These are phyloP conservation scores for Ocimum tenuiflorum DNA, from an alignment of 257 asterid species.

Conservation along the genomic window DNA sequence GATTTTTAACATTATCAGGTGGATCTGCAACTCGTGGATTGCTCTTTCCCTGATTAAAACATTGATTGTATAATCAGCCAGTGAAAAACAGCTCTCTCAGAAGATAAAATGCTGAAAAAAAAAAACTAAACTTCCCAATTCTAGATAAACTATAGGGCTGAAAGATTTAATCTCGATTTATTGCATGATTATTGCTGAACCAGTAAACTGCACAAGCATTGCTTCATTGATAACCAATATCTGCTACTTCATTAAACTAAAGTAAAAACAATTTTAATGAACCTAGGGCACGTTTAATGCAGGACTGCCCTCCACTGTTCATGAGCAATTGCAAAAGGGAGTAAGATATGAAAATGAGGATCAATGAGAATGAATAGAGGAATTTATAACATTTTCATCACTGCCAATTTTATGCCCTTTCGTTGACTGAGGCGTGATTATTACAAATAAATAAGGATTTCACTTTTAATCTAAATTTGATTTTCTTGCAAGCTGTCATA, in stretches of 20 bases:
- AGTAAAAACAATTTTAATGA: neutral
- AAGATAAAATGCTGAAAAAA: conserved; percentile 9
- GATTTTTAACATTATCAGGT: conserved; percentile 64
- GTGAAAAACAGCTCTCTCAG: neutral
- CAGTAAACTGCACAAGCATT: neutral
- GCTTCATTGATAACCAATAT: neutral
- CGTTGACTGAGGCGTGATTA: neutral
- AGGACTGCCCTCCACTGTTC: neutral
- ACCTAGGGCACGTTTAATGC: neutral
- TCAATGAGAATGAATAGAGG: neutral
- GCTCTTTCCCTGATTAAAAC: conserved; percentile 59
- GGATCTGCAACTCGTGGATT: conserved; percentile 61
- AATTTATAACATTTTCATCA: neutral
- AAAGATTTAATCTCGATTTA: neutral
- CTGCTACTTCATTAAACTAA: neutral
- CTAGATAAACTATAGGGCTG: neutral
- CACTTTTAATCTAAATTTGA: neutral
- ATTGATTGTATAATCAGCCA: conserved; percentile 20
- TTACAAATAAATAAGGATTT: neutral
- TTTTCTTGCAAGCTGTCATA: neutral
- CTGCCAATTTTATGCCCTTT: neutral
- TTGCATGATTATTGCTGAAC: neutral
- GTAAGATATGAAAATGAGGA: neutral
- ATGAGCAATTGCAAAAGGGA: neutral
- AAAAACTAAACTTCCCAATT: no score